A percentile compares a stretch with the other conserved stretches of the same genome.
Evolutionary conservation across 2,329 filamentous ascomycete species (phyloP).

Genomic region (Colletotrichum sp.): DNA sequence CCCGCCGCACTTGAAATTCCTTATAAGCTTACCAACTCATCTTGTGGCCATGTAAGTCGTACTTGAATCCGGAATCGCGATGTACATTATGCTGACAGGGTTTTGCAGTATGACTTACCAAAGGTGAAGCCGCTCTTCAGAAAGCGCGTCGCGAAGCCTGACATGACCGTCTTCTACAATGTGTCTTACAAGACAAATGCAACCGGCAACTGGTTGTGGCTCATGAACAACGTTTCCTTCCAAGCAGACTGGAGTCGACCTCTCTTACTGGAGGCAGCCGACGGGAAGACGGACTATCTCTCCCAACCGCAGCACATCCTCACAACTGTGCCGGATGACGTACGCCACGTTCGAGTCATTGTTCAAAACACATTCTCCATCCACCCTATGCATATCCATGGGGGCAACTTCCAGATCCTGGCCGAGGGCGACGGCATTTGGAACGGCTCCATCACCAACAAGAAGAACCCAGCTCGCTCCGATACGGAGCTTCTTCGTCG

Average conservation of each 20-base stretch:
- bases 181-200: background rate
- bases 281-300: background rate
- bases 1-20: background rate
- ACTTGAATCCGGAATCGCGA: rapidly evolving
- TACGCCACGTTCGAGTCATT: slow-evolving; percentile 55
- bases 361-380: slow-evolving; percentile 64
- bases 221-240: slow-evolving; percentile 12
- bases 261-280: slow-evolving; percentile 1
- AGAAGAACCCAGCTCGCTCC: slow-evolving; percentile 1
- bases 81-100: background rate
- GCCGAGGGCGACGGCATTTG: slow-evolving; percentile 36
- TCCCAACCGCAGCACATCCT: slow-evolving; percentile 8
- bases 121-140: slow-evolving; percentile 10
- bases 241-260: slow-evolving; percentile 15
- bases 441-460: slow-evolving; percentile 11
- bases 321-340: background rate
- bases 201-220: slow-evolving; percentile 1
- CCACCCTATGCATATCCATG: slow-evolving; percentile 70
- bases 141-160: background rate
- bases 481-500: slow-evolving; percentile 12
- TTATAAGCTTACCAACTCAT: background rate
- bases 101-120: background rate
- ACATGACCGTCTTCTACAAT: background rate
- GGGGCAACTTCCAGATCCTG: slow-evolving; percentile 61
- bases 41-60: slow-evolving; percentile 4